Conservation (phyloP, 345 rosid species). For the Carallia pectinifolia region DNA sequence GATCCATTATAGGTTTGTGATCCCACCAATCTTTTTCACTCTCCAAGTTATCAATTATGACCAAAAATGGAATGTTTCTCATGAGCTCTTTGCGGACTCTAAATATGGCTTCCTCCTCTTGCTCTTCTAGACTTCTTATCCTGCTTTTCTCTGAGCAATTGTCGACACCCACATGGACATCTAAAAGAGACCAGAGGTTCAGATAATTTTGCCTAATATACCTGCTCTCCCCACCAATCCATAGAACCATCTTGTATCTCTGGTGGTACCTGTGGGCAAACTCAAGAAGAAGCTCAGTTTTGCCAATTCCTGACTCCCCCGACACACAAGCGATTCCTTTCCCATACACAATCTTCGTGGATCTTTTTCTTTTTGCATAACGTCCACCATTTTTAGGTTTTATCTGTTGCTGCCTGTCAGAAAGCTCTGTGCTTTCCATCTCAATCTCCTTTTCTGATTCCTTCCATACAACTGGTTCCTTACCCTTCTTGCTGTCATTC, state of each 20-base stretch:
- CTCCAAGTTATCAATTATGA: constrained; percentile 87
- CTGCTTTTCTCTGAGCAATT: constrained; percentile 51
- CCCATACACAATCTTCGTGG: constrained; percentile 63
- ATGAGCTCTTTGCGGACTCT: constrained; percentile 77
- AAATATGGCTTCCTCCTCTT: constrained; percentile 77
- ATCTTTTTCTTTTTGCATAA: constrained; percentile 57
- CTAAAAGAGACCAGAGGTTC: constrained; percentile 73
- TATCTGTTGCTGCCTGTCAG: constrained; percentile 30
- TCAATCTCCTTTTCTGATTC: constrained; percentile 96
- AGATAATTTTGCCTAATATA: constrained; percentile 82
- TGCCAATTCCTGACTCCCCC: constrained; percentile 89
- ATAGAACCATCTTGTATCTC: constrained; percentile 89
- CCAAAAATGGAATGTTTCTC: constrained; percentile 87
- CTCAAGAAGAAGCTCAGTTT: constrained; percentile 95
- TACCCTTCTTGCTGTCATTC: constrained; percentile 58
- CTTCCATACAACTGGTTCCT: constrained; percentile 90
- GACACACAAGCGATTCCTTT: constrained; percentile 90
- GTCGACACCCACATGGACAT: constrained; percentile 77
- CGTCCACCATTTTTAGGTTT: constrained; percentile 43
- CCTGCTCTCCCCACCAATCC: constrained; percentile 94
- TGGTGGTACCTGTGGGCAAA: constrained; percentile 82
- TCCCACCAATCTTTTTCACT: constrained; percentile 99
- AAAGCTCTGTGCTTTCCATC: constrained; percentile 58
- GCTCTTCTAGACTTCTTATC: constrained; percentile 84
- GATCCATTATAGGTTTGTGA: constrained; percentile 82